These are phyloP conservation scores for Phaeophleospora eucalypticola DNA, from an alignment of 2,329 filamentous ascomycete species.

Conservation along the genomic window DNA sequence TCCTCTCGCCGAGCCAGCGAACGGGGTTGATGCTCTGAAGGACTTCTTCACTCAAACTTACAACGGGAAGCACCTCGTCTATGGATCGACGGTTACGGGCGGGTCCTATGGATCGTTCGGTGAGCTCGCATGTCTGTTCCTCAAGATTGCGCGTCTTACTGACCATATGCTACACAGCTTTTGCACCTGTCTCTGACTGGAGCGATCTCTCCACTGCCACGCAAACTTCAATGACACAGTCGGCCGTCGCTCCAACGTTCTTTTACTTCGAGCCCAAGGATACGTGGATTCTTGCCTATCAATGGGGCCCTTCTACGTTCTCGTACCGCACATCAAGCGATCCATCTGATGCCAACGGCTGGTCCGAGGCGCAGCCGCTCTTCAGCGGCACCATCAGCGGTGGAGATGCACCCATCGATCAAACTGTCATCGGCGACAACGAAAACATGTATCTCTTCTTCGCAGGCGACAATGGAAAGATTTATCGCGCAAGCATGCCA, in stretches of 20 bases:
- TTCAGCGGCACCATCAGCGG: conserved; percentile 53
- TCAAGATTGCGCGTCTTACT: background rate
- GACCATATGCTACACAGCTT: conserved; percentile 41
- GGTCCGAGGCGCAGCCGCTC: conserved; percentile 52
- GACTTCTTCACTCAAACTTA: conserved; percentile 57
- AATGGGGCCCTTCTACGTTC: conserved; percentile 60
- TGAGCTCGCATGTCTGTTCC: conserved; percentile 30
- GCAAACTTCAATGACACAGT: too few species aligned
- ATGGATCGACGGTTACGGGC: conserved; percentile 50
- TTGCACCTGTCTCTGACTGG: too few species aligned
- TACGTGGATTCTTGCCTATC: conserved; percentile 62
- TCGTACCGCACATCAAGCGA: conserved; percentile 57
- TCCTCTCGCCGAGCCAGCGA: conserved; percentile 49
- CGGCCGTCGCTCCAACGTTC: conserved; percentile 58
- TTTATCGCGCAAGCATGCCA: conserved; percentile 62
- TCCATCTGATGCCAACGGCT: conserved; percentile 55
- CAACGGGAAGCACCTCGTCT: conserved; percentile 59
- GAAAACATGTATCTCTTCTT: conserved; percentile 65
- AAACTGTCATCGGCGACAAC: conserved; percentile 59
- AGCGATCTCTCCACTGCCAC: too few species aligned
- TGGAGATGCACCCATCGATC: conserved; percentile 57
- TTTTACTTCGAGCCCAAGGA: conserved; percentile 61
- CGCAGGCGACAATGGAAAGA: conserved; percentile 61
- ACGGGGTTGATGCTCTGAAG: conserved; percentile 57
- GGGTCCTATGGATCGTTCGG: conserved; percentile 55